phyloP scores from a whole-genome alignment of 768 basidiomycete species.

The Dioszegia aurantiaca region DNA sequence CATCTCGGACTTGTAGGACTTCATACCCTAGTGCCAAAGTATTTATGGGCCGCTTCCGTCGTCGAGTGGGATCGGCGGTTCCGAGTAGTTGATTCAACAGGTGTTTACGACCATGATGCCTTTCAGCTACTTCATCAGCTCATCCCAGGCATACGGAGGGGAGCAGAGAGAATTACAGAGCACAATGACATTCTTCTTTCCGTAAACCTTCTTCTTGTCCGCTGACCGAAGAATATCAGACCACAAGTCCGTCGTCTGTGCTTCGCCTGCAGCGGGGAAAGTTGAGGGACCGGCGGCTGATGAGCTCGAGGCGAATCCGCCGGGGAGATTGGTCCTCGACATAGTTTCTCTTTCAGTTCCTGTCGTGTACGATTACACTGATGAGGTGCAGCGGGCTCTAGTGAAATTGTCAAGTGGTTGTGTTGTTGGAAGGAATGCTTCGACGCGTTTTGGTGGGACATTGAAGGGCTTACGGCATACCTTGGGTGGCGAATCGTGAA shows the following conservation, averaged over 20 bases:
- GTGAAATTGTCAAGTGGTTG: too few species aligned
- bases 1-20: conserved; percentile 84
- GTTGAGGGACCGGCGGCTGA: conserved; percentile 7
- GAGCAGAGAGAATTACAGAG: conserved; percentile 57
- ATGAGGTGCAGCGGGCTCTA: too few species aligned
- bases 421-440: background rate
- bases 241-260: conserved; percentile 65
- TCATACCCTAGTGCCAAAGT: conserved; percentile 91
- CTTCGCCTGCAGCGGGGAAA: background rate
- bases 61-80: conserved; percentile 56
- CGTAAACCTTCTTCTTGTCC: conserved; percentile 64
- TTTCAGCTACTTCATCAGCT: conserved; percentile 24
- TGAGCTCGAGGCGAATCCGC: background rate
- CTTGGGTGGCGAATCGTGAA: background rate
- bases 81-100: conserved; percentile 26
- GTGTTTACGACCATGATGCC: conserved; percentile 30
- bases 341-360: too few species aligned
- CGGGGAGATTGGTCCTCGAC: too few species aligned
- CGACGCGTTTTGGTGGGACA: background rate
- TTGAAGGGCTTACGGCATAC: background rate
- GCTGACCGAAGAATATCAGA: conserved; percentile 81
- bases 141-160: background rate
- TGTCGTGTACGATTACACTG: too few species aligned
- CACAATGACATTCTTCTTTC: conserved; percentile 80
- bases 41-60: conserved; percentile 57